Conservation (phyloP, 208 protist genomes). For the Leptomonas seymouri region DNA sequence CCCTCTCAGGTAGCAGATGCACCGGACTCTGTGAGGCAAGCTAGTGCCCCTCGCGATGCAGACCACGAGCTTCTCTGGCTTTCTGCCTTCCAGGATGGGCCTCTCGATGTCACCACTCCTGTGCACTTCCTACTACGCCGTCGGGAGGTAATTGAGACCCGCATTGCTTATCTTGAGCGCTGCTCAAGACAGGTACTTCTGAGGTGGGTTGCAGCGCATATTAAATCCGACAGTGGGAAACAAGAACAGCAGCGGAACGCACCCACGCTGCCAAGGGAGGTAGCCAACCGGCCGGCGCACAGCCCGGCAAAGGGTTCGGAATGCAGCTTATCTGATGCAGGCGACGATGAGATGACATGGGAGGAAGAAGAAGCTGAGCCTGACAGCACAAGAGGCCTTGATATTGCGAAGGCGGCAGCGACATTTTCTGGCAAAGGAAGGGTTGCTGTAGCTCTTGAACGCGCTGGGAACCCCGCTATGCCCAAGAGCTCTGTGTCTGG, state of each 20-base stretch:
- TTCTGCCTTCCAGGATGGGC: conserved; percentile 67
- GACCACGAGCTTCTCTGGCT: conserved; percentile 52
- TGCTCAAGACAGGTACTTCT: conserved; percentile 47
- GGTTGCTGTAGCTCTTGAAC: too few species aligned
- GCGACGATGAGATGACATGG: too few species aligned
- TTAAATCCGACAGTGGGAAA: conserved; percentile 13
- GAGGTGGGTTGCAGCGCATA: conserved; percentile 33
- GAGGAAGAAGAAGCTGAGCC: neutral
- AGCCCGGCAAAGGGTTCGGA: too few species aligned
- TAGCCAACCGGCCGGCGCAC: too few species aligned
- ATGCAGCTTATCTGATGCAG: too few species aligned
- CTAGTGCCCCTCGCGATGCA: neutral
- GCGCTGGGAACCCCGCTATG: too few species aligned
- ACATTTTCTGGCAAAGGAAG: too few species aligned
- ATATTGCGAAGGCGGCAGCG: neutral
- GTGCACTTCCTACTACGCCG: conserved; percentile 47
- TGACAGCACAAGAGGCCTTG: neutral
- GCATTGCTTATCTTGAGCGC: conserved; percentile 52
- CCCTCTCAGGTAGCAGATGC: neutral
- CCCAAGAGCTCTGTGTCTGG: too few species aligned
- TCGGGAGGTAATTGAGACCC: conserved; percentile 44
- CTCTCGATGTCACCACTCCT: conserved; percentile 46
- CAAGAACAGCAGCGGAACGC: neutral
- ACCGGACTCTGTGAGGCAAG: neutral
- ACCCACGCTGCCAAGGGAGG: neutral